Evolutionary conservation across 106 monocot genomes (phyloP).

Genomic region (Vanilla planifolia): DNA sequence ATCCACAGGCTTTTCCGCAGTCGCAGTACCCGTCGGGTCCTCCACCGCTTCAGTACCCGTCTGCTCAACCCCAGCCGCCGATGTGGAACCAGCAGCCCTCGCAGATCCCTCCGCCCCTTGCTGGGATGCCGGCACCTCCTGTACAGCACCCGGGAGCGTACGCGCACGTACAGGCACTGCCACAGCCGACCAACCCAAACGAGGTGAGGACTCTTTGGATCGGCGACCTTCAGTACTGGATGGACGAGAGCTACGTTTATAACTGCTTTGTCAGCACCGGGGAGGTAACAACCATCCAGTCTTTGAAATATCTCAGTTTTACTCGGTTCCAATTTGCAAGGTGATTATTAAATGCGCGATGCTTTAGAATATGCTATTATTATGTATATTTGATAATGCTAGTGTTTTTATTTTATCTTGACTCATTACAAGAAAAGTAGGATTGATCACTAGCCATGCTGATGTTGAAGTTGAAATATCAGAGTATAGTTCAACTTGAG

Average conservation of each 20-base stretch:
- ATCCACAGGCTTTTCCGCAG: slow-evolving; percentile 18
- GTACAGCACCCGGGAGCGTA: too few species aligned
- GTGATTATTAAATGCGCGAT: too few species aligned
- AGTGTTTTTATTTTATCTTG: too few species aligned
- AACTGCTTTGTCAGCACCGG: slow-evolving; percentile 51
- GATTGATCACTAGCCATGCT: too few species aligned
- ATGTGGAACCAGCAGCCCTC: slow-evolving; percentile 72
- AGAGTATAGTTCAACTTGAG: too few species aligned
- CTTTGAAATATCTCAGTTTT: too few species aligned
- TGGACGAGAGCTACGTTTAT: slow-evolving; percentile 75
- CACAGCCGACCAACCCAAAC: slow-evolving; percentile 15
- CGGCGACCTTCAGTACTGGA: slow-evolving; percentile 88
- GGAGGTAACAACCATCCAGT: slow-evolving; percentile 52
- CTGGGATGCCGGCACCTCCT: slow-evolving; percentile 11
- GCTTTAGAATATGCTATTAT: too few species aligned
- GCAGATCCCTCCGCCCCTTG: slow-evolving; percentile 37
- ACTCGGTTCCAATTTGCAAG: too few species aligned
- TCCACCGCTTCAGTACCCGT: too few species aligned
- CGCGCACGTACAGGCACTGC: slow-evolving; percentile 1
- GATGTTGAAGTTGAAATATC: too few species aligned
- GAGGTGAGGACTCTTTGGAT: slow-evolving; percentile 87
- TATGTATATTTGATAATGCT: too few species aligned
- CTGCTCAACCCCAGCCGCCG: slow-evolving; percentile 22
- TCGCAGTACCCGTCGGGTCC: slow-evolving; percentile 11
- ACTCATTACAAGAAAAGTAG: too few species aligned